Percentiles rank a stretch among this genome's conserved stretches.
Evolutionary conservation across 2,329 filamentous ascomycete species (phyloP).

Genomic region (Clonostachys byssicola): DNA sequence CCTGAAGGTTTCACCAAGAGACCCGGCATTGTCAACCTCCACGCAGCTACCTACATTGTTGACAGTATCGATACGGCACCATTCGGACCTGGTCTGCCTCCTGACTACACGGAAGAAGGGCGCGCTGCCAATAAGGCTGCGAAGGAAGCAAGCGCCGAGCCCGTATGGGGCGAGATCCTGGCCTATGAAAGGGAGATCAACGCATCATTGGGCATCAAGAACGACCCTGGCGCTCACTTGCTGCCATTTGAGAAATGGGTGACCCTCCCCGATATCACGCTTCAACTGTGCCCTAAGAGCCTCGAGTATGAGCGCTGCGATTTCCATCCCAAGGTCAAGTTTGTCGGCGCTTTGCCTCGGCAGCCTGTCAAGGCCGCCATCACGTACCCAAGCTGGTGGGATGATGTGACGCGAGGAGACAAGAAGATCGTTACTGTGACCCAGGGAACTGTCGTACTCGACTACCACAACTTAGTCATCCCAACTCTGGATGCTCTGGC

Average conservation of each 20-base stretch:
- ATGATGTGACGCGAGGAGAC: conserved; percentile 22
- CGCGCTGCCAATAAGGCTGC: conserved; percentile 22
- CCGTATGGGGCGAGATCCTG: conserved; percentile 12
- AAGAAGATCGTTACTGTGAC: conserved; percentile 38
- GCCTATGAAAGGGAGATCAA: conserved; percentile 15
- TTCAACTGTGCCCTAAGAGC: conserved; percentile 30
- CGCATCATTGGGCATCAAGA: conserved; percentile 18
- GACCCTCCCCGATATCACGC: conserved; percentile 19
- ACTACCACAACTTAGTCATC: conserved; percentile 34
- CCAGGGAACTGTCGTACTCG: conserved; percentile 38
- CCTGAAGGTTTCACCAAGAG: conserved; percentile 26
- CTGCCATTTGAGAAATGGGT: conserved; percentile 18
- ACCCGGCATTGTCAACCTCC: conserved; percentile 31
- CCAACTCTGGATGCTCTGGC: conserved; percentile 38
- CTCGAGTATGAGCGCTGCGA: conserved; percentile 31
- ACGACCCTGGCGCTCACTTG: conserved; percentile 4
- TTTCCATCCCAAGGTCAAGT: conserved; percentile 30
- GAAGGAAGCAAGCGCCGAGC: conserved; percentile 12
- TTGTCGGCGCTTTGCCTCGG: conserved; percentile 33
- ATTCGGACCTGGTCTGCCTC: conserved; percentile 29
- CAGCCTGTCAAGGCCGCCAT: conserved; percentile 17
- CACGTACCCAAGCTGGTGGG: conserved; percentile 39
- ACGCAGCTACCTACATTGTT: conserved; percentile 26
- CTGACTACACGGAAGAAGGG: conserved; percentile 27
- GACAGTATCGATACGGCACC: conserved; percentile 31